Base-by-base conservation (phyloP, 2,329 filamentous ascomycete genomes). In the Fusarium tanahbumbuense region DNA sequence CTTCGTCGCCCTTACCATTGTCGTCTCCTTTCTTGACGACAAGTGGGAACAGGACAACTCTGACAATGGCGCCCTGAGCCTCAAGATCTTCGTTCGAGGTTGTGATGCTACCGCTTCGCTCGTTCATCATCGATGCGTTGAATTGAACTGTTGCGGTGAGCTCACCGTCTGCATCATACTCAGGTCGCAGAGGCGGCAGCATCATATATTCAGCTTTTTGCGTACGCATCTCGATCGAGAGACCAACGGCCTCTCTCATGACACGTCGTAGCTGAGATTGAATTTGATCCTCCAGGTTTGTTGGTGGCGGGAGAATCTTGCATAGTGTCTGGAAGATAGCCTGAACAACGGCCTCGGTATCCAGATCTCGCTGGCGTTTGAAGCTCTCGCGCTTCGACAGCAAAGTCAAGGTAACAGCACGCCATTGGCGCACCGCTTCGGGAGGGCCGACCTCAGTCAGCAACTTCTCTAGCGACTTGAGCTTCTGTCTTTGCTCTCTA, bases 161-260 rank as follows among this genome's bases (percentile, higher is more conserved):
- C 76, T 98, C 95, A 73, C 96, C 96, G 68, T 96, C 93, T 74
- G 90, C 91, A 80, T 98, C 94, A 81, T 97, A 98, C 80, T 98
- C 94, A 23, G 96, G 96, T 80, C 96, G 93, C 59, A 97, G 85
- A 7, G 96, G 96, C 28, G 96, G 95, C 20, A 98, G 89, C 95
- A 99, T 99, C 84, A 97, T 96, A 83, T 97, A 99, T 83, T 98
- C 96, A 40, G 96, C 94, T 64, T 93, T 90, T 80, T 99, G 96
- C 18, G 92, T 97, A 78, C 96, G 94, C 96, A 99, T 99, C 83
- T 98, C 94, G 71, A 99, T 90, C 2, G 94, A 94, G 13, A 99
- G 88, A 62, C 93, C 92, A 52, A 98, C 96, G 1, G 97, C 96
- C 67, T 95, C 89, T 71, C 89, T 89, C 81, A 99, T 90, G 54